Evolutionary conservation across 805 yeast species (phyloP), one percentile per base, ranked within the genome.

Genomic region (Pichia occidentalis): DNA sequence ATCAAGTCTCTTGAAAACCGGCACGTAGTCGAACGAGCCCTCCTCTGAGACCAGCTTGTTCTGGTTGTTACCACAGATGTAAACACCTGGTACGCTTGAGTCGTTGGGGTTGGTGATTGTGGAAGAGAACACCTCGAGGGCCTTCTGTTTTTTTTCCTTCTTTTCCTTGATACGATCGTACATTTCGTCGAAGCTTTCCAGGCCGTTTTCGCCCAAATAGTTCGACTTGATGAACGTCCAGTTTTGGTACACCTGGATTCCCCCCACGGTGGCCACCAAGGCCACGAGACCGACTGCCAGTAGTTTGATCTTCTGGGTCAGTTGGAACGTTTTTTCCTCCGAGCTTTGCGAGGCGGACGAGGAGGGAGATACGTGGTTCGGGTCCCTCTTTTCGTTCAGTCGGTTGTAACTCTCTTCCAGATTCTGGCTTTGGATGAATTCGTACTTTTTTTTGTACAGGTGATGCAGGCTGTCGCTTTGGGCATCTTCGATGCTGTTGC

Each of bases 61-160:
- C 21, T 57, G 38, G 50, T 77, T 75, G 44, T 67, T 69, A 34
- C 88, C 90, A 71, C 85, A 78, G 12, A 72, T 51, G 47, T 77
- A 80, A 7, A 81, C 60, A 7, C 86, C 84, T 0, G 80, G 80
- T 3, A 64, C 65, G 1, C 56, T 44, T 5, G 70, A 60, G 28
- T 57, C 60, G 28, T 64, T 62, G 12, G 60, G 54, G 37, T 64
- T 61, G 2, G 68, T 52, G 1, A 63, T 45, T 1, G 37, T 50
- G 24, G 44, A 51, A 11, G 51, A 47, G 23, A 44, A 46, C 12
- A 38, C 35, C 5, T 50, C 52, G 1, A 50, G 11, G 13, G 44
- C 40, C 22, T 49, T 32, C 27, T 48, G 41, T 35, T 46, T 52
- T 25, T 41, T 38, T 29, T 40, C 39, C 32, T 51, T 48, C 41